Evolutionary conservation across 495 filamentous ascomycete species (phyloP).

Genomic region (Penicillium arizonense): DNA sequence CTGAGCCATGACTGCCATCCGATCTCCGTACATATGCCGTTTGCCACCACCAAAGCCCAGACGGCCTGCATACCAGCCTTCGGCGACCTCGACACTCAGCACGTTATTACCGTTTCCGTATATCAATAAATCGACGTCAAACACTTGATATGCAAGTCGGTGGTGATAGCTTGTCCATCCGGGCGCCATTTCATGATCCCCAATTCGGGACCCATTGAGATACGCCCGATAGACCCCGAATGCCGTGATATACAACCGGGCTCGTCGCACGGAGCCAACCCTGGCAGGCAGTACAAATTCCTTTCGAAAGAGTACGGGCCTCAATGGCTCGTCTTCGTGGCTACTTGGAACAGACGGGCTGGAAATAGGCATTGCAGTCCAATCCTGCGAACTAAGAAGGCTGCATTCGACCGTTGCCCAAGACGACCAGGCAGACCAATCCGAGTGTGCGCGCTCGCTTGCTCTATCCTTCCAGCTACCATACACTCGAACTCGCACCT

Average conservation of each 20-base stretch:
- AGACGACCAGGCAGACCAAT: too few relatives aligned
- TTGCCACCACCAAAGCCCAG: slow-evolving; percentile 35
- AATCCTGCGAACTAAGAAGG: too few relatives aligned
- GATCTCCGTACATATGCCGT: slow-evolving; percentile 42
- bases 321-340: too few relatives aligned
- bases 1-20: slow-evolving; percentile 37
- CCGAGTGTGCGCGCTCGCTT: too few relatives aligned
- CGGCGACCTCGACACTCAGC: slow-evolving; percentile 46
- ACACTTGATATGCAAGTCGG: slow-evolving; percentile 47
- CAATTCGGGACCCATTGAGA: slow-evolving; percentile 9
- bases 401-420: too few relatives aligned
- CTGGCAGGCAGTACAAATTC: too few relatives aligned
- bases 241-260: slow-evolving; percentile 10
- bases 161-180: slow-evolving; percentile 50
- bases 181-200: slow-evolving; percentile 24
- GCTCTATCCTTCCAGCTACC: too few relatives aligned
- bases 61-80: slow-evolving; percentile 48
- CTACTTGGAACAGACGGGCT: too few relatives aligned
- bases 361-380: too few relatives aligned
- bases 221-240: slow-evolving; percentile 9
- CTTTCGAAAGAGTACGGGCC: too few relatives aligned
- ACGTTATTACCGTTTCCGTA: slow-evolving; percentile 31
- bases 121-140: slow-evolving; percentile 43
- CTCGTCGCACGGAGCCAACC: background rate
- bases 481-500: too few relatives aligned